Base-by-base conservation (phyloP, 805 yeast species). In the Saccharomyces kudriavzevii region DNA sequence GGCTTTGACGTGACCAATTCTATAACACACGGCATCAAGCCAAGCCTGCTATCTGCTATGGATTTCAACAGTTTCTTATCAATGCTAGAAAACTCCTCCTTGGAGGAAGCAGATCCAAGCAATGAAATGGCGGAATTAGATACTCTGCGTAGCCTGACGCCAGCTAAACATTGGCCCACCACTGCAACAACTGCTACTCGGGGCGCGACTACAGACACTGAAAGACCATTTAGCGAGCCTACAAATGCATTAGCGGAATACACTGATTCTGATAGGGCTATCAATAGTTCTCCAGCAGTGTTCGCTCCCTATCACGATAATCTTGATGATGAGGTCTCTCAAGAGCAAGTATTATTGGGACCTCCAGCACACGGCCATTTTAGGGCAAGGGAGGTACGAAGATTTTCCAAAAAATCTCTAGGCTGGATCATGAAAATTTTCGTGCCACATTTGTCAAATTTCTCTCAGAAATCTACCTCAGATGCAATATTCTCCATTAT, bases 371-470 rank as follows among this genome's bases (percentile, higher is more conserved):
- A 9, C 17, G 40, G 5, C 27, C 35, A 10, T 13, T 35, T 13
- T 48, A 31, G 31, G 35, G 28, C 40, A 45, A 40, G 49, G 17
- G n/a, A 20, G 29, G n/a, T 30, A 11, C 29, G 31, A 17, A 10
- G 40, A 43, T 4, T 29, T n/a, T 35, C 47, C 48, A 26, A 17
- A 22, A 40, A 27, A 5, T 20, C 13, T 20, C 40, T 14, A n/a
- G 40, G 28, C 25, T 35, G n/a, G 17, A 28, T 28, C 14, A 8
- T 43, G 49, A 28, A n/a, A 45, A 47, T 60, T 22, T 59, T 68
- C 13, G 52, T 71, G 22, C 76, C 77, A 11, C 72, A 74, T 43
- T 51, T 73, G 30, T 35, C 57, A 13, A 58, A 66, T 14, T 70
- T 71, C 28, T 40, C 54, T 1, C 35, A 54, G 10, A 68, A 70